Evolutionary conservation across 2,329 filamentous ascomycete species (phyloP), one percentile per base, ranked within the genome.

Genomic region (Stachybotrys chartarum): DNA sequence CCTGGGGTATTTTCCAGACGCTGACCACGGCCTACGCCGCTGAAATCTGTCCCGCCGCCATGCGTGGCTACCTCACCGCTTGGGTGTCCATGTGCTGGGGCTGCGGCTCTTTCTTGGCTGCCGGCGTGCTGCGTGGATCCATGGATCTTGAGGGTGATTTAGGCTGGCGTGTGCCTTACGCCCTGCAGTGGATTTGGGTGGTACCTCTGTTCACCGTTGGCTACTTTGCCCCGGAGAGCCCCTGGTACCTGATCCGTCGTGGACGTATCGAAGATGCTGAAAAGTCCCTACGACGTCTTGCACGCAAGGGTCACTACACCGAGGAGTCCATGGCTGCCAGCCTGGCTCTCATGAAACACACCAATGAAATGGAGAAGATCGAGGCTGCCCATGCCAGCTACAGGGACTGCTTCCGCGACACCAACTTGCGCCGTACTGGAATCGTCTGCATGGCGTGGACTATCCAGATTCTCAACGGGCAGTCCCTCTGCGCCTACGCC

Each of bases 401-500:
- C 56, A 54, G 53, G 45, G 71, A 75, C 61, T 73, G 70, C 59
- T 76, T 77, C 61, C 66, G 65, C 5, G 71, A 71, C 5, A 64
- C 68, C 2, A 71, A 79, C 56, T 60, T 70, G n/a, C 67, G 72
- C 2, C 63, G 73, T 32, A 73, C 72, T 0, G 65, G 68, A 31
- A 70, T 72, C 52, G 64, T 66, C 3, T 62, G 63, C 50, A 58
- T 66, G 44, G 61, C 65, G 4, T 70, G 62, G 52, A 56, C 63
- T 6, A 67, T 68, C 7, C 69, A 71, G 59, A 64, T 65, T 1
- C 61, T 70, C 14, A 68, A 66, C 54, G 69, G 69, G 8, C 60
- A 80, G 60, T 77, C 79, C 1, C 80, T 83, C 62, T 80, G 77
- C 49, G 72, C 75, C 30, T 83, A 78, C 58, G 80, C 78, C 2